Conservation (phyloP, 164 flowering plant species). For the Stephania japonica region DNA sequence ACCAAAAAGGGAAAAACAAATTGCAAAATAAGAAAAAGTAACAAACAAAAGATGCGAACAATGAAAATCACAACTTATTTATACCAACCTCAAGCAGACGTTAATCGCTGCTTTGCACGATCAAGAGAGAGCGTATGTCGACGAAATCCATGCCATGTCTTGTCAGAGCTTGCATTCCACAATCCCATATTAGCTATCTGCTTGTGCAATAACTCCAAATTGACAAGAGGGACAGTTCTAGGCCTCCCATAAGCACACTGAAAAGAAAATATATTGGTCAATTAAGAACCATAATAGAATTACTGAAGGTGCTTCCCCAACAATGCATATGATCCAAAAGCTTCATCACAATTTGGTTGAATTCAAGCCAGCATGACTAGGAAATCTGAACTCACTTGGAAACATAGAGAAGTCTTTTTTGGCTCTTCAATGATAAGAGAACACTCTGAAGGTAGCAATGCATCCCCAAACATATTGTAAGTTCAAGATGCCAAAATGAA, state of each 20-base stretch:
- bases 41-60: not conserved
- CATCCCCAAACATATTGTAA: no score
- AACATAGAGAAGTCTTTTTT: no score
- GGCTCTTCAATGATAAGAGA: no score
- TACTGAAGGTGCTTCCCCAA: not conserved
- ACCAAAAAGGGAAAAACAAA: no score
- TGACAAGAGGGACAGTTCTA: conserved; percentile 83
- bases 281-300: not conserved
- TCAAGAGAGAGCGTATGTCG: conserved; percentile 40
- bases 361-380: no score
- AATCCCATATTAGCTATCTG: conserved; percentile 45
- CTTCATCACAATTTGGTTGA: not conserved
- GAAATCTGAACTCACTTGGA: no score
- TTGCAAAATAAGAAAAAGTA: no score
- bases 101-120: conserved; percentile 49
- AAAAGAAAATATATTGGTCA: conserved; percentile 11
- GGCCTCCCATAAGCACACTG: conserved; percentile 99
- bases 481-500: no score
- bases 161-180: no score
- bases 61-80: not conserved
- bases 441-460: no score
- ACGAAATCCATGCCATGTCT: conserved; percentile 67
- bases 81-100: conserved; percentile 17
- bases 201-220: conserved; percentile 68
- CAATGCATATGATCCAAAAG: not conserved